Percentiles rank a stretch among this genome's conserved stretches.
Conservation (phyloP, 495 filamentous ascomycete species). For the Neurospora terricola region DNA sequence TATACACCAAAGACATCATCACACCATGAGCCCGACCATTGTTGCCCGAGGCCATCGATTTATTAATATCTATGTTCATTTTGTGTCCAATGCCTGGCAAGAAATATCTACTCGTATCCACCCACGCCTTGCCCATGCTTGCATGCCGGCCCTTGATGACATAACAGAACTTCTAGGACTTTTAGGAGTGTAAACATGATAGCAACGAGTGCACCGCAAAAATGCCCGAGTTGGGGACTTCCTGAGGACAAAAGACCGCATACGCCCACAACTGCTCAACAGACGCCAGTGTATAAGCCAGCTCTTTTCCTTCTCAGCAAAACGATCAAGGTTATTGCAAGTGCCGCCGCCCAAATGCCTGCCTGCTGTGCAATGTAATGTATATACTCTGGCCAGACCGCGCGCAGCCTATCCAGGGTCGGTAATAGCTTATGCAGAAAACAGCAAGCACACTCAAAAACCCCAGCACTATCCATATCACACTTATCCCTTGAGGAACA, state of each 20-base stretch:
- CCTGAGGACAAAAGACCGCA: neutral
- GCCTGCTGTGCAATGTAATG: neutral
- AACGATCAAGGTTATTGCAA: neutral
- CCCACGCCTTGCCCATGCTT: neutral
- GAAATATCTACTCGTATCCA: neutral
- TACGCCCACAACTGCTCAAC: neutral
- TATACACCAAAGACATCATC: neutral
- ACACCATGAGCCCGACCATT: neutral
- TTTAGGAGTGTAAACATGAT: neutral
- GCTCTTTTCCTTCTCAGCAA: neutral
- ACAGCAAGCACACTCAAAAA: neutral
- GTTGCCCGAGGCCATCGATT: neutral
- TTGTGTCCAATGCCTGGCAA: neutral
- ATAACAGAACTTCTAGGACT: neutral
- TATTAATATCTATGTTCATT: neutral
- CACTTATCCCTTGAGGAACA: conserved; percentile 43
- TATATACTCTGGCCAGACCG: neutral
- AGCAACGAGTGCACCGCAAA: neutral
- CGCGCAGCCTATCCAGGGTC: neutral
- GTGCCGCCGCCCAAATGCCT: neutral
- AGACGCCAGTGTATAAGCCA: neutral
- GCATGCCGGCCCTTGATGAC: neutral
- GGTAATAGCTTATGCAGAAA: neutral
- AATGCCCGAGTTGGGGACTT: neutral
- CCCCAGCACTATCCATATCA: neutral